phyloP scores from a whole-genome alignment of 2,329 filamentous ascomycete species.

The Colletotrichum somersetense region DNA sequence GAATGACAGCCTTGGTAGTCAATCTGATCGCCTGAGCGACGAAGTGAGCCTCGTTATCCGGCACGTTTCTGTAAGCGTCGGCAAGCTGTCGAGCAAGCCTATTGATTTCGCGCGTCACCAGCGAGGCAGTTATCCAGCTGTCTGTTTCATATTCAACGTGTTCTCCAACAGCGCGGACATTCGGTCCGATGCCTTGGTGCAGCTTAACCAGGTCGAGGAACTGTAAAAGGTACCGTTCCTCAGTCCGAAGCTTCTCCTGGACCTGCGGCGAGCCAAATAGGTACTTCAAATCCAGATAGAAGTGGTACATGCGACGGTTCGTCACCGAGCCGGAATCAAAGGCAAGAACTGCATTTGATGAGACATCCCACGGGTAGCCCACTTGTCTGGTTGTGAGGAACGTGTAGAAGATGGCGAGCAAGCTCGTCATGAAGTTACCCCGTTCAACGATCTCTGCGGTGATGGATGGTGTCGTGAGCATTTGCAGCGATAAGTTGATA shows the following conservation, averaged over 20 bases:
- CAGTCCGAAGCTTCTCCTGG: slow-evolving; percentile 83
- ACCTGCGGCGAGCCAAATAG: slow-evolving; percentile 91
- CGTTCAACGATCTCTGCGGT: slow-evolving; percentile 95
- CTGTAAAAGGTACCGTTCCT: slow-evolving; percentile 90
- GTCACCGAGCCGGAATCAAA: slow-evolving; percentile 96
- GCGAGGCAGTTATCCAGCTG: slow-evolving; percentile 95
- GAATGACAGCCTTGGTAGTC: slow-evolving; percentile 84
- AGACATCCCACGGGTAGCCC: slow-evolving; percentile 90
- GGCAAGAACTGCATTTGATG: slow-evolving; percentile 85
- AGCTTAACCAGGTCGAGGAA: slow-evolving; percentile 96
- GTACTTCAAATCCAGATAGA: slow-evolving; percentile 94
- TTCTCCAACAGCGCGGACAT: slow-evolving; percentile 89
- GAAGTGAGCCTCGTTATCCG: slow-evolving; percentile 72
- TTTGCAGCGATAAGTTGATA: slow-evolving; percentile 96
- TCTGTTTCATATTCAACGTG: slow-evolving; percentile 99
- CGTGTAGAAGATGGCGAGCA: slow-evolving; percentile 97
- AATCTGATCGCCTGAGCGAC: slow-evolving; percentile 80
- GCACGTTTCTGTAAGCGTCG: slow-evolving; percentile 82
- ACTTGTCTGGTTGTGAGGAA: slow-evolving; percentile 97
- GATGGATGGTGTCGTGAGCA: slow-evolving; percentile 96
- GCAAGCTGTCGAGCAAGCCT: slow-evolving; percentile 89
- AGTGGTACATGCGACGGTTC: slow-evolving; percentile 96
- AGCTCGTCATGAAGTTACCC: slow-evolving; percentile 93
- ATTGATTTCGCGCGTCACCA: slow-evolving; percentile 96
- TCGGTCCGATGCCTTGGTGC: slow-evolving; percentile 97